These are phyloP conservation scores for Pyrenophora tritici-repentis DNA, from an alignment of 2,329 filamentous ascomycete genomes.

Conservation along the genomic window DNA sequence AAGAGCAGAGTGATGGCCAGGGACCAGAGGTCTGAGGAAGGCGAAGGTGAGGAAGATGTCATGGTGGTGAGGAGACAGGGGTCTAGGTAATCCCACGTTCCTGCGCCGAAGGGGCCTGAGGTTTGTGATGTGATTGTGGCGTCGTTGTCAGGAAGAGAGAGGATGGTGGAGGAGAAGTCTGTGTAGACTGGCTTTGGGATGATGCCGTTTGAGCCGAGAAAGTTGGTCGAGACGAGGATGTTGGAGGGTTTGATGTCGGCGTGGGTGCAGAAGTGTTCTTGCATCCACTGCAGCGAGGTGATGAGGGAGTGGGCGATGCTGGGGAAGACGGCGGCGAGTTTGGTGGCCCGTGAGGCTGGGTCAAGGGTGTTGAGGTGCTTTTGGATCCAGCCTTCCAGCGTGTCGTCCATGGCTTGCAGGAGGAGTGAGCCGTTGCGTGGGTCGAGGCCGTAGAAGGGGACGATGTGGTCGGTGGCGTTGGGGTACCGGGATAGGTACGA, in stretches of 20 bases:
- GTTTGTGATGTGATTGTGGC: slow-evolving; percentile 10
- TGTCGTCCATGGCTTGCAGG: slow-evolving; percentile 40
- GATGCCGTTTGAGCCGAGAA: slow-evolving; percentile 40
- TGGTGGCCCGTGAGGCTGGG: slow-evolving; percentile 36
- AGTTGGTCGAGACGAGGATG: slow-evolving; percentile 45
- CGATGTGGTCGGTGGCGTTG: slow-evolving; percentile 27
- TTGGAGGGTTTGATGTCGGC: slow-evolving; percentile 57
- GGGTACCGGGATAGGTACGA: slow-evolving; percentile 40
- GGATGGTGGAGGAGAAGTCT: slow-evolving; percentile 52
- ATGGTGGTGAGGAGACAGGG: slow-evolving; percentile 40
- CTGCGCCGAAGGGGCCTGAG: slow-evolving; percentile 45
- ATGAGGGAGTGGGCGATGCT: slow-evolving; percentile 48
- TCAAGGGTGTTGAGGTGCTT: slow-evolving; percentile 35
- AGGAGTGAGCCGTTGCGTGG: slow-evolving; percentile 36
- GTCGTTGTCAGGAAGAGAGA: slow-evolving; percentile 14
- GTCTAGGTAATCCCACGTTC: slow-evolving; percentile 56
- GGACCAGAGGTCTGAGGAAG: slow-evolving; percentile 54
- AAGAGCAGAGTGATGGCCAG: slow-evolving; percentile 53
- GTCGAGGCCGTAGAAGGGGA: slow-evolving; percentile 44
- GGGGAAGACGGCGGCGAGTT: slow-evolving; percentile 48
- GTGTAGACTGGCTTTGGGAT: slow-evolving; percentile 43
- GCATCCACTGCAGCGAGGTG: slow-evolving; percentile 50
- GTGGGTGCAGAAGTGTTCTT: slow-evolving; percentile 46
- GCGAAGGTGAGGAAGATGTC: no score
- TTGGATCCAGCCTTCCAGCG: slow-evolving; percentile 41